Evolutionary conservation across 1,284 basidiomycete species (phyloP).

Genomic region (Pseudozyma thailandica): DNA sequence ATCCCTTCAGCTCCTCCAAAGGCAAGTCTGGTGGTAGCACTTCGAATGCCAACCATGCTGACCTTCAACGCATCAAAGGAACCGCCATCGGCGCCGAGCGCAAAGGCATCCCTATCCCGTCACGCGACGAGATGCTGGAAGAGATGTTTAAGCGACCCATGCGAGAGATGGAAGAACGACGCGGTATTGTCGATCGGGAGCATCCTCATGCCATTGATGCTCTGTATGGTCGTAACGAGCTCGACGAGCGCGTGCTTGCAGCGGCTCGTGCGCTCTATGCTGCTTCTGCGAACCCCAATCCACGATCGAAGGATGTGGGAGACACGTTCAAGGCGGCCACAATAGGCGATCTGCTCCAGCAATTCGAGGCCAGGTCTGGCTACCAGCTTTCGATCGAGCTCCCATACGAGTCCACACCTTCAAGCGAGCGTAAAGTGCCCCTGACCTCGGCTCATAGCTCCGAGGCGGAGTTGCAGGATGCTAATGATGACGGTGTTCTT

Average conservation of each 20-base stretch:
- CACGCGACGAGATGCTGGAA: slow-evolving; percentile 49
- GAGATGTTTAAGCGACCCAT: slow-evolving; percentile 50
- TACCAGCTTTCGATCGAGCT: slow-evolving; percentile 61
- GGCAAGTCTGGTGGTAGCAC: slow-evolving; percentile 5
- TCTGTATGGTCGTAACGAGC: slow-evolving; percentile 54
- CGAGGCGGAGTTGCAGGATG: slow-evolving; percentile 49
- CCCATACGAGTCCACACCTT: slow-evolving; percentile 61
- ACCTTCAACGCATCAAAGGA: slow-evolving; percentile 45
- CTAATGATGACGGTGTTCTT: slow-evolving; percentile 70
- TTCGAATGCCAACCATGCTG: slow-evolving; percentile 17
- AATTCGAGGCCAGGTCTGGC: slow-evolving; percentile 39
- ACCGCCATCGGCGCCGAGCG: slow-evolving; percentile 44
- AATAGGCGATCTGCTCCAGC: slow-evolving; percentile 26
- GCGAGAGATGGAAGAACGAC: slow-evolving; percentile 35
- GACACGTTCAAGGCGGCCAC: slow-evolving; percentile 26
- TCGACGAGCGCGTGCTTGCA: slow-evolving; percentile 57
- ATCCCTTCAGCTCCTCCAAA: slow-evolving; percentile 10
- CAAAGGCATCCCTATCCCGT: slow-evolving; percentile 43
- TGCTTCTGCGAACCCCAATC: slow-evolving; percentile 10
- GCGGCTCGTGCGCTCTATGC: slow-evolving; percentile 48
- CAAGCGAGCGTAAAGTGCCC: slow-evolving; percentile 43
- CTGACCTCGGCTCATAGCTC: slow-evolving; percentile 51
- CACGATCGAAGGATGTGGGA: slow-evolving; percentile 2
- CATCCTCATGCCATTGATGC: slow-evolving; percentile 58
- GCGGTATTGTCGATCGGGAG: slow-evolving; percentile 45